A percentile compares a stretch with the other conserved stretches of the same genome.
These are phyloP conservation scores for Davidsoniella eucalypti DNA, from an alignment of 2,329 filamentous ascomycete genomes.

Conservation along the genomic window DNA sequence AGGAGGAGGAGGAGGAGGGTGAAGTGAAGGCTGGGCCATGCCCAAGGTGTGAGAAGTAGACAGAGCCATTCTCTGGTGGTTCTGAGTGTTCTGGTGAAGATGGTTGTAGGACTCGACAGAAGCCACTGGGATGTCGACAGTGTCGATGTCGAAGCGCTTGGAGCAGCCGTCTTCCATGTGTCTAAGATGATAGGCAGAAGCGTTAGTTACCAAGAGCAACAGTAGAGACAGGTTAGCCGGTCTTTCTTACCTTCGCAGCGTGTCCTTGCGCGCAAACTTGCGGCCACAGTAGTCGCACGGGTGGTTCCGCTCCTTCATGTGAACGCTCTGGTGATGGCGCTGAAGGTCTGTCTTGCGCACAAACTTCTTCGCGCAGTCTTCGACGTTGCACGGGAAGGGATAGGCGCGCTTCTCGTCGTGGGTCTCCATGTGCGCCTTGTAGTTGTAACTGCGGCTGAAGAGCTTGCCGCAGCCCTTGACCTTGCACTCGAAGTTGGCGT, in stretches of 20 bases:
- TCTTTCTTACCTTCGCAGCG: constrained; percentile 50
- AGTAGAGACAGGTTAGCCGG: background rate
- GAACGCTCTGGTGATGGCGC: constrained; percentile 47
- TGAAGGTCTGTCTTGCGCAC: constrained; percentile 68
- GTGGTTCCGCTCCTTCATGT: constrained; percentile 55
- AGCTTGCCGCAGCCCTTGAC: constrained; percentile 56
- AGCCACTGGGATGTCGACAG: constrained; percentile 27
- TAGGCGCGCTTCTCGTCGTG: constrained; percentile 61
- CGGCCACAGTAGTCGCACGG: constrained; percentile 54
- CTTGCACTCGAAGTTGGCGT: constrained; percentile 55
- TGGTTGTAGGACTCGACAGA: no score
- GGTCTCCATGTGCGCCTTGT: constrained; percentile 70
- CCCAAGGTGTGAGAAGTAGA: background rate
- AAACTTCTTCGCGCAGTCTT: constrained; percentile 57
- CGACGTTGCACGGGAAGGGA: constrained; percentile 48
- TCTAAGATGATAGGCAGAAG: constrained; percentile 24
- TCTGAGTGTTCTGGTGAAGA: background rate
- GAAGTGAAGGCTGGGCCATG: background rate
- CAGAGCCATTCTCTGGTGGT: constrained; percentile 8
- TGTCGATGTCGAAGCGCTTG: constrained; percentile 44
- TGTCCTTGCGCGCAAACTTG: constrained; percentile 66
- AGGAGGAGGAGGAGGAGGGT: background rate
- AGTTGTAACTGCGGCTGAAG: constrained; percentile 75
- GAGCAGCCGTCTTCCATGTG: constrained; percentile 65
- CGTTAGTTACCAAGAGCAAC: background rate